Conservation (phyloP, 2,329 filamentous ascomycete genomes). For the Cytospora paraplurivora region DNA sequence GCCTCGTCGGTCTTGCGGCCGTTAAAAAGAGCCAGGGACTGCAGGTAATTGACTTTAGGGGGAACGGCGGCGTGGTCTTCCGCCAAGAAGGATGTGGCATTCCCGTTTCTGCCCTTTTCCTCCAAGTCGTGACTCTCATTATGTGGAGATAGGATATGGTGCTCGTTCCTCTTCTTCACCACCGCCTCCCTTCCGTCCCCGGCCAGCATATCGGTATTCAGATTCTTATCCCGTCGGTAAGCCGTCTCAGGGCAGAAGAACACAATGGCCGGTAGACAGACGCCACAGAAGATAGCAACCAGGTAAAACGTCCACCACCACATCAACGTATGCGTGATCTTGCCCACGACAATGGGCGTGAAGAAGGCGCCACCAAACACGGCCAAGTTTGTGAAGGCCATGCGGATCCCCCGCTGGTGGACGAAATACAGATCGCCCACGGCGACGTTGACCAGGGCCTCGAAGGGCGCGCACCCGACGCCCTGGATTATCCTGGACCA, state of each 20-base stretch:
- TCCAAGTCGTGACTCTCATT: slow-evolving; percentile 17
- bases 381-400: slow-evolving; percentile 72
- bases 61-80: slow-evolving; percentile 32
- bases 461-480: slow-evolving; percentile 83
- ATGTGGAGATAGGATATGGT: neutral
- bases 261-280: slow-evolving; percentile 69
- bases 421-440: slow-evolving; percentile 92
- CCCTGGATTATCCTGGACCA: slow-evolving; percentile 85
- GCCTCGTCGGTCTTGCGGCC: slow-evolving; percentile 78
- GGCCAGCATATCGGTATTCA: slow-evolving; percentile 69
- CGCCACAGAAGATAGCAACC: slow-evolving; percentile 78
- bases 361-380: slow-evolving; percentile 61
- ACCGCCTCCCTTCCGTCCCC: slow-evolving; percentile 34
- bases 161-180: slow-evolving; percentile 3
- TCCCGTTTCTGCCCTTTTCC: slow-evolving; percentile 6
- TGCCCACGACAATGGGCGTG: slow-evolving; percentile 88
- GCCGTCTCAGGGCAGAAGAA: slow-evolving; percentile 86
- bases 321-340: slow-evolving; percentile 74
- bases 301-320: slow-evolving; percentile 91
- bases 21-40: slow-evolving; percentile 71
- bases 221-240: slow-evolving; percentile 64
- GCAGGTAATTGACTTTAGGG: slow-evolving; percentile 58
- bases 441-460: slow-evolving; percentile 83
- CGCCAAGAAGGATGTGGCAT: slow-evolving; percentile 36
- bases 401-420: slow-evolving; percentile 79